Conservation (phyloP, 2,329 filamentous ascomycete genomes). For the Neonectria ditissima region DNA sequence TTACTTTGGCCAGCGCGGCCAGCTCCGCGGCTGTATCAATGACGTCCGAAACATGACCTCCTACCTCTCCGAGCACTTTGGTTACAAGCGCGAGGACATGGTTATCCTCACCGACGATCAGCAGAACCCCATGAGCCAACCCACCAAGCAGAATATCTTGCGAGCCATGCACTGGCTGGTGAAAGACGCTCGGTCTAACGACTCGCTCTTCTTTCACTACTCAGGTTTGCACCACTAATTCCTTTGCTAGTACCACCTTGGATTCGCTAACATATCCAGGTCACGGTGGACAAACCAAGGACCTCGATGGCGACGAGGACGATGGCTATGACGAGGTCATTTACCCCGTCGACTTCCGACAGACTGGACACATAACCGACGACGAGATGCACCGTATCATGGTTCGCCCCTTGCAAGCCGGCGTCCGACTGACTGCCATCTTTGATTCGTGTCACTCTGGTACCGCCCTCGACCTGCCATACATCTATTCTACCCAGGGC, state of each 20-base stretch:
- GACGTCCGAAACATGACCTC: constrained; percentile 97
- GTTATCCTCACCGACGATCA: constrained; percentile 96
- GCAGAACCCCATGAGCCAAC: constrained; percentile 96
- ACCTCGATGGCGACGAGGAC: constrained; percentile 82
- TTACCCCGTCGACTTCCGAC: constrained; percentile 84
- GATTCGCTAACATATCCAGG: constrained; percentile 56
- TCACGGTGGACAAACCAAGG: constrained; percentile 84
- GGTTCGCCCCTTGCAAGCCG: constrained; percentile 66
- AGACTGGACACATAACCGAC: constrained; percentile 84
- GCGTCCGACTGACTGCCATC: constrained; percentile 71
- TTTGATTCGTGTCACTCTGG: constrained; percentile 77
- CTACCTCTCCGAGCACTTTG: constrained; percentile 89
- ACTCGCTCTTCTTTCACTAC: constrained; percentile 98
- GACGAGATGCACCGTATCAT: constrained; percentile 86
- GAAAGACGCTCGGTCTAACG: constrained; percentile 91
- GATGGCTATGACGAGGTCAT: constrained; percentile 88
- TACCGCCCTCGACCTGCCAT: constrained; percentile 74
- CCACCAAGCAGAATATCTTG: constrained; percentile 94
- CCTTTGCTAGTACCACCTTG: not conserved
- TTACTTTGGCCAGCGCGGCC: constrained; percentile 92
- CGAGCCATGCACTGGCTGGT: constrained; percentile 98
- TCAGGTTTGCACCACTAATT: constrained; percentile 71
- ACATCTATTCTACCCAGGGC: constrained; percentile 77
- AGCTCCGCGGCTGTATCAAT: constrained; percentile 94
- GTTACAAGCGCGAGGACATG: constrained; percentile 96